Evolutionary conservation across 1,284 basidiomycete genomes (phyloP), one percentile per base, ranked within the genome.

Genomic region (Leccinum ponderosum): DNA sequence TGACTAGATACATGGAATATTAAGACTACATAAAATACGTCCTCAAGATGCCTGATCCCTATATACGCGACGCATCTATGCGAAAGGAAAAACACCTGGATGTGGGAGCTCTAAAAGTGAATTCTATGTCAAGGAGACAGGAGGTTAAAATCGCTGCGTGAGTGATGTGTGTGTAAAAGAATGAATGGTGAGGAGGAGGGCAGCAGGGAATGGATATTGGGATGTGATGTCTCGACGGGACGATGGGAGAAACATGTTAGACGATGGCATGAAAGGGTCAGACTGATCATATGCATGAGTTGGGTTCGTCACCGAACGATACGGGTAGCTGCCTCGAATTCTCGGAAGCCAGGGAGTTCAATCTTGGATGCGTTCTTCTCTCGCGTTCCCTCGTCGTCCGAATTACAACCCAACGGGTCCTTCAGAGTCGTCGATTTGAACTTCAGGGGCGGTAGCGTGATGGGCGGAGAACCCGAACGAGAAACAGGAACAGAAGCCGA

Each of bases 381-480:
- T 29, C 20, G 65, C 3, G 51, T 48, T 22, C 53, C 59, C 42
- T 73, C 73, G 14, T 73, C 74, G 11, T 74, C 73, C 44, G 56
- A 62, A 47, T 60, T 57, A 17, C 53, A 47, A 12, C 61, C 70
- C 58, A 58, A 37, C 27, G 58, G 17, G 15, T 66, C 62, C 29
- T 59, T 69, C 50, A 69, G 74, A 39, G 74, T 69, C 37, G 69
- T 66, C 22, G 74, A 65, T 53, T 69, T 73, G 47, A 83, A 72
- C 69, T 86, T 87, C 52, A 91, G 72, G 56, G 89, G 90, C 25
- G 89, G 81, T 8, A 91, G 75, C 56, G 78, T 85, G 60, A 91
- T 91, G 3, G 89, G 90, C 17, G 89, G 90, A 9, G 84, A 86
- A 39, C 77, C 78, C 20, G 86, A 78, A 37, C 89, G 77, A 20